Conservation (phyloP, 2,329 filamentous ascomycete species). For the Daldinia sp. region DNA sequence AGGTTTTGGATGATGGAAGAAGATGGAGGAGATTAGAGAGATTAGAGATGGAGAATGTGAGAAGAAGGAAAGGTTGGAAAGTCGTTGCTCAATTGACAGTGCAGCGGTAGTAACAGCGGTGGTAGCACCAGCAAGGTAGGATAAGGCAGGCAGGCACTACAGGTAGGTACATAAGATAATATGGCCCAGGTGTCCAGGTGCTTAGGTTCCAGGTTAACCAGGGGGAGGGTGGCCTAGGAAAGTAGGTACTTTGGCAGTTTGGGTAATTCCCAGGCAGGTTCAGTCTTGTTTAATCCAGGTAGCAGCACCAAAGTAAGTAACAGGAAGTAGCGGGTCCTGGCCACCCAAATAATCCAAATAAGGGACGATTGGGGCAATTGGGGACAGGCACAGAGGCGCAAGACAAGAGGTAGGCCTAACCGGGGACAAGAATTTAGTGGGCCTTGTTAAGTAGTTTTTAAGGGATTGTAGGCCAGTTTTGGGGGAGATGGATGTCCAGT, state of each 20-base stretch:
- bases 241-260: too few relatives aligned
- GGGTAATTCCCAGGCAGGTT: too few relatives aligned
- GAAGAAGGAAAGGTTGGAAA: constrained; percentile 45
- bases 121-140: constrained; percentile 32
- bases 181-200: constrained; percentile 16
- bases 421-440: constrained; percentile 31
- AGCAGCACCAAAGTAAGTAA: constrained; percentile 1
- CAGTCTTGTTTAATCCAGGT: too few relatives aligned
- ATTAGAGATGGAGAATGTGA: constrained; percentile 40
- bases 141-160: constrained; percentile 16
- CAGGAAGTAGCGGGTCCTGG: constrained; percentile 15
- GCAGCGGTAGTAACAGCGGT: too few relatives aligned
- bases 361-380: constrained; percentile 13
- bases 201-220: too few relatives aligned
- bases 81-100: constrained; percentile 46
- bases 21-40: constrained; percentile 37
- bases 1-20: constrained; percentile 36
- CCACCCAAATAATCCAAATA: constrained; percentile 20
- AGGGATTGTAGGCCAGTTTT: constrained; percentile 27
- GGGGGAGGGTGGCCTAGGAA: too few relatives aligned
- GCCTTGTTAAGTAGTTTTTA: neutral
- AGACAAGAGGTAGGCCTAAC: constrained; percentile 19
- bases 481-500: too few relatives aligned
- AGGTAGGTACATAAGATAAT: neutral
- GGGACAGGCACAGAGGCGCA: neutral